Conservation (phyloP, 176 grass and related monocot genomes). For the Oryza australiensis region DNA sequence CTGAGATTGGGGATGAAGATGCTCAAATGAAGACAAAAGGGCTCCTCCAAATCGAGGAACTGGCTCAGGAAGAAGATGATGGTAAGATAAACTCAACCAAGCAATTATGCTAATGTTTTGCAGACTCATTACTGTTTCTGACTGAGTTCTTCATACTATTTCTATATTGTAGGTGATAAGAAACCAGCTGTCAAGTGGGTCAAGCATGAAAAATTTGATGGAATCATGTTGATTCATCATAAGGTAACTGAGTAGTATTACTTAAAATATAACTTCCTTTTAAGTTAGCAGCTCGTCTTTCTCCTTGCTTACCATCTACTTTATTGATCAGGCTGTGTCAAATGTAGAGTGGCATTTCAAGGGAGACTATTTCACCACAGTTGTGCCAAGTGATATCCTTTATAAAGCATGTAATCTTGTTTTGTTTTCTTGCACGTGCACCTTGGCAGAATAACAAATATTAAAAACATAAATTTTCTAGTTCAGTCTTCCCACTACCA, state of each 20-base stretch:
- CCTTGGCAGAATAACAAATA: slow-evolving; percentile 16
- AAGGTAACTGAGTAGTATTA: slow-evolving; percentile 51
- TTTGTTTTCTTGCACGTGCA: slow-evolving; percentile 8
- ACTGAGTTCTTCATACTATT: slow-evolving; percentile 15
- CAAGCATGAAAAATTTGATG: slow-evolving; percentile 72
- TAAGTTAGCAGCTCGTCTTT: not conserved
- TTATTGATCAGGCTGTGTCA: slow-evolving; percentile 72
- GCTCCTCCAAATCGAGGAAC: slow-evolving; percentile 56
- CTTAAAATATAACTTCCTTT: not conserved
- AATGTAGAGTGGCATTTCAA: slow-evolving; percentile 95
- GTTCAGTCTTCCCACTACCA: not conserved
- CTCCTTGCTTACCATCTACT: slow-evolving; percentile 33
- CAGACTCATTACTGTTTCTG: slow-evolving; percentile 16
- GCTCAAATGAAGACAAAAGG: slow-evolving; percentile 65
- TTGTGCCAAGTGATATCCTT: slow-evolving; percentile 99
- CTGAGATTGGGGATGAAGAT: slow-evolving; percentile 74
- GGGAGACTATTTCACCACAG: slow-evolving; percentile 96
- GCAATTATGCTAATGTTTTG: slow-evolving; percentile 13
- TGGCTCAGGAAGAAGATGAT: slow-evolving; percentile 49
- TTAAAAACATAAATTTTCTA: not conserved
- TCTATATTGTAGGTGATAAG: slow-evolving; percentile 60
- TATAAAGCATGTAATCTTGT: not conserved
- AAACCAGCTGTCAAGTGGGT: slow-evolving; percentile 82
- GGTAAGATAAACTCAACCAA: slow-evolving; percentile 36
- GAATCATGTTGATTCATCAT: slow-evolving; percentile 78